Base-by-base conservation (phyloP, 1,284 basidiomycete genomes). In the Cutaneotrichosporon cyanovorans region DNA sequence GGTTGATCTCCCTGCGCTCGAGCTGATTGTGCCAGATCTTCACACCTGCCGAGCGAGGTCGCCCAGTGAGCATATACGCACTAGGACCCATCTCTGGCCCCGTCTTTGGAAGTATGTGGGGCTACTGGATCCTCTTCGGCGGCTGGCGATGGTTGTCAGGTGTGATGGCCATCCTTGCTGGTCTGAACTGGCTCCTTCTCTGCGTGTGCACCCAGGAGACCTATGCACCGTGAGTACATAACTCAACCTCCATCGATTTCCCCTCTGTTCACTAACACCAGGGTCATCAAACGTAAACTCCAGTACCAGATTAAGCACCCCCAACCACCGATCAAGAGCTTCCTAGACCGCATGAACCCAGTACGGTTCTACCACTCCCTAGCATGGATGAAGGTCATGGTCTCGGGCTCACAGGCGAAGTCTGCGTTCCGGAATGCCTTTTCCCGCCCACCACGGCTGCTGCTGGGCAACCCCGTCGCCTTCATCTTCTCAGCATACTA, bases 401-500 rank as follows among this genome's bases (percentile, higher is more conserved):
- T 68, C 0, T 60, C 62, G 5, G 38, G 49, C 5, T 40, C 45
- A 4, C 60, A 69, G n/a, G 58, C 59, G 9, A 46, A 50, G 10
- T 43, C 36, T 0, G 59, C 58, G 0, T 71, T 69, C 42, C 40
- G 40, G 0, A 50, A 53, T 28, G 66, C 69, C 1, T 65, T 73
- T 48, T 62, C 61, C 6, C 62, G 74, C 15, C 74, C 75, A 0
- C 72, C 73, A 19, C 49, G 71, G 8, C 49, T 73, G 2, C 51
- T 74, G 16, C 61, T 73, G 36, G 46, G 52, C 40, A 74, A 73
- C 50, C 72, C 72, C 1, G 66, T 73, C 14, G 69, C 68, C 19
- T 62, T 72, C 40, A 59, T 72, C 28, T 75, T 75, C 46, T 66
- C 64, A 3, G 37, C 63, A 34, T 75, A 76, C 55, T 73, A 74